Conservation (phyloP, 805 yeast species). For the Metschnikowia gelsemii region DNA sequence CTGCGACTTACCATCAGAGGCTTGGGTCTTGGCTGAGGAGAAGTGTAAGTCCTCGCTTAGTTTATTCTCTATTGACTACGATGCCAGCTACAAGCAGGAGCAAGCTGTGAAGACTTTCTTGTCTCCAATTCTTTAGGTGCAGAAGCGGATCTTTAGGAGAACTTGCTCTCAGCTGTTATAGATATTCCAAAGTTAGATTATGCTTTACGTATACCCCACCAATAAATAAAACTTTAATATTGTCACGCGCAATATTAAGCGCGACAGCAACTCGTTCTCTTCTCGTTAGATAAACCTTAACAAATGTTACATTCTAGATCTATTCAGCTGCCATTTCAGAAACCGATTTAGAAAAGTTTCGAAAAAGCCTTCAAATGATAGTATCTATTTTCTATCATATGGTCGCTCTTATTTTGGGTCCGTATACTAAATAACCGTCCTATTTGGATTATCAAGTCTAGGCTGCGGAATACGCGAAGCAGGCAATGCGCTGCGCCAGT, state of each 20-base stretch:
- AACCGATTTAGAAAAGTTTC: no score
- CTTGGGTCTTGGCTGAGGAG: conserved; percentile 25
- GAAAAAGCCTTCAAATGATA: background rate
- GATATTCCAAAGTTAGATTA: background rate
- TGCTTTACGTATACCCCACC: background rate
- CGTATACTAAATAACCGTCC: no score
- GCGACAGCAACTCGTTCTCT: no score
- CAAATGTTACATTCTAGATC: no score
- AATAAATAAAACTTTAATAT: no score
- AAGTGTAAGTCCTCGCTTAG: conserved; percentile 46
- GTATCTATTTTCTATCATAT: background rate
- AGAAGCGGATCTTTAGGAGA: background rate
- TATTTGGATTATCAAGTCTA: no score
- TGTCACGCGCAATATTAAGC: no score
- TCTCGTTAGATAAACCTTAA: no score
- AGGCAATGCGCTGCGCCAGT: conserved; percentile 4
- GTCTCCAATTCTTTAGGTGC: conserved; percentile 12
- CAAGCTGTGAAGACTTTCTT: conserved; percentile 18
- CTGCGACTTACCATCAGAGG: conserved; percentile 25
- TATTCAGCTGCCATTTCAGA: no score
- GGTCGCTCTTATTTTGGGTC: background rate
- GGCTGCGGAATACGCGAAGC: conserved; percentile 6
- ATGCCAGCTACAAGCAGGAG: conserved; percentile 30
- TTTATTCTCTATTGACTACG: conserved; percentile 49
- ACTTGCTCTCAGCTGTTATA: background rate